Percentiles rank a stretch among this genome's conserved stretches.
phyloP scores from a whole-genome alignment of 2,329 filamentous ascomycete species.

The Penicillium oxalicum region DNA sequence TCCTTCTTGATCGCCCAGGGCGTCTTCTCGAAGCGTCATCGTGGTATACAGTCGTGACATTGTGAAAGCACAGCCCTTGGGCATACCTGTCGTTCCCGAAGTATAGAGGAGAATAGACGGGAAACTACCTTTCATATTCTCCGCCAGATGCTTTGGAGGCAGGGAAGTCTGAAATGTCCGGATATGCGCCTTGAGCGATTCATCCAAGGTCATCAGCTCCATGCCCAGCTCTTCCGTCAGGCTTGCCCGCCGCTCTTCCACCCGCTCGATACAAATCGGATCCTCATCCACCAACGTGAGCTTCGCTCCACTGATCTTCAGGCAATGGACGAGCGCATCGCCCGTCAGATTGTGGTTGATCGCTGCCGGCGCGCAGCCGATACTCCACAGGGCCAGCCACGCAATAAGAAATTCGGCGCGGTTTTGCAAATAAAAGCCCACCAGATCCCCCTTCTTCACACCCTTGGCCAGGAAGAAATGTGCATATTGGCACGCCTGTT shows the following conservation, averaged over 20 bases:
- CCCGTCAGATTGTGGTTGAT: conserved; percentile 65
- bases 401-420: conserved; percentile 61
- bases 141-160: conserved; percentile 52
- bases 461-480: conserved; percentile 57
- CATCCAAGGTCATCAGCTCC: conserved; percentile 50
- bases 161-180: conserved; percentile 44
- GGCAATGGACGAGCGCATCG: conserved; percentile 59
- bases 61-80: conserved; percentile 63
- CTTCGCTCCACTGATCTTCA: conserved; percentile 52
- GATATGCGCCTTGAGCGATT: conserved; percentile 44
- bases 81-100: conserved; percentile 68
- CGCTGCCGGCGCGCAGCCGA: conserved; percentile 63
- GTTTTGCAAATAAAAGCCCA: conserved; percentile 63
- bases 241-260: conserved; percentile 47
- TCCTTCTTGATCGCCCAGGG: conserved; percentile 24
- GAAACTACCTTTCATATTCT: conserved; percentile 46
- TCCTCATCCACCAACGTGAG: conserved; percentile 57
- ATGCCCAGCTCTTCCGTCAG: conserved; percentile 55
- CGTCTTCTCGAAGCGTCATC: conserved; percentile 30
- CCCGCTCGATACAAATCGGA: conserved; percentile 48
- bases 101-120: conserved; percentile 67
- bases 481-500: conserved; percentile 55
- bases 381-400: conserved; percentile 59
- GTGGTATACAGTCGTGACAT: conserved; percentile 43
- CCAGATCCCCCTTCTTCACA: conserved; percentile 55